Evolutionary conservation across 257 asterid species (phyloP).

Genomic region (Linderniella brevidens): DNA sequence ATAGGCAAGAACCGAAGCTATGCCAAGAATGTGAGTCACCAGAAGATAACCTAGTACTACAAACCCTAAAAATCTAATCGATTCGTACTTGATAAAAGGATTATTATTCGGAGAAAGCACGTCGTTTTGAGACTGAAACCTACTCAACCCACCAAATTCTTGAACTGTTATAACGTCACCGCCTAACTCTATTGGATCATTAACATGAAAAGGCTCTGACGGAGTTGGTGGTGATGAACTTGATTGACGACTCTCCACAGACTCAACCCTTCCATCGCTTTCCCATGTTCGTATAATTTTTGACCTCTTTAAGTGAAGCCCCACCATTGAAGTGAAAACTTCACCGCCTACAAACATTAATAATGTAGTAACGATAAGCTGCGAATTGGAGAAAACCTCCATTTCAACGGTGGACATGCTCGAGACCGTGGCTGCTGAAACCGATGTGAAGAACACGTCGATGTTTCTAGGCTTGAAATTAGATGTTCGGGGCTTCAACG

Average conservation of each 20-base stretch:
- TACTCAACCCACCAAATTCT: conserved; percentile 14
- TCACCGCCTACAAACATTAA: conserved; percentile 61
- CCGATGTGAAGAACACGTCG: conserved; percentile 51
- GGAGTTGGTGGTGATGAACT: conserved; percentile 28
- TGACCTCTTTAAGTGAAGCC: conserved; percentile 20
- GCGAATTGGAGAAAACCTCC: conserved; percentile 54
- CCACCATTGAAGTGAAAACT: conserved; percentile 39
- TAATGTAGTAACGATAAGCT: conserved; percentile 28
- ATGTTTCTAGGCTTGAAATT: conserved; percentile 14
- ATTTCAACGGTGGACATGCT: conserved; percentile 68
- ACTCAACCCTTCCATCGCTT: conserved; percentile 14
- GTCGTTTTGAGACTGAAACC: conserved; percentile 12
- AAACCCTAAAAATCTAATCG: conserved; percentile 23
- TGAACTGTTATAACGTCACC: conserved; percentile 10
- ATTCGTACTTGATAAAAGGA: conserved; percentile 14
- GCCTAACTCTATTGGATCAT: no score
- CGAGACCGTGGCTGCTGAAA: conserved; percentile 44
- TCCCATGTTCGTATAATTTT: conserved; percentile 9
- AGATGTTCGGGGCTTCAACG: conserved; percentile 18
- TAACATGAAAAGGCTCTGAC: conserved; percentile 15
- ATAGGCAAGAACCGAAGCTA: conserved; percentile 16
- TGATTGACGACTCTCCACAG: conserved; percentile 57
- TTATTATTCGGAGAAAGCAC: conserved; percentile 4
- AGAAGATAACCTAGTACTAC: conserved; percentile 28
- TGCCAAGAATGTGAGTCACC: conserved; percentile 21